A percentile compares a stretch with the other conserved stretches of the same genome.
Conservation (phyloP, 2,329 filamentous ascomycete species). For the Pseudogymnoascus verrucosus region DNA sequence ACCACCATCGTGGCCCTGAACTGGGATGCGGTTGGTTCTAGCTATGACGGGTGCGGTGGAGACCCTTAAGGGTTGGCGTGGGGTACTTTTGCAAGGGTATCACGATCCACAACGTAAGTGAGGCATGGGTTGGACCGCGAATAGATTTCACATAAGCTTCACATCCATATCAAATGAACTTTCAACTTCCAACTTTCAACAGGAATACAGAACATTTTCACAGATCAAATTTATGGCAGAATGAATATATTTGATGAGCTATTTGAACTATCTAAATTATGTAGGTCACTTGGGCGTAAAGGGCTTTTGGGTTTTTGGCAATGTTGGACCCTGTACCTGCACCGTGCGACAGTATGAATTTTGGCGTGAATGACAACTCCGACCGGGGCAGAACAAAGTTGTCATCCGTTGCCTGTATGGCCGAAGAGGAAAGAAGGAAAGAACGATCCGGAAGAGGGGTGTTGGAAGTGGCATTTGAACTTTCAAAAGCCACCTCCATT, state of each 20-base stretch:
- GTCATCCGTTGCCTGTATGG: background rate
- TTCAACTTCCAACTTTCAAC: background rate
- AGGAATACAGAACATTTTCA: background rate
- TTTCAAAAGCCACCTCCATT: background rate
- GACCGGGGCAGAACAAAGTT: background rate
- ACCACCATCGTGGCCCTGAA: background rate
- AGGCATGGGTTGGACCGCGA: background rate
- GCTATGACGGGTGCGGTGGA: background rate
- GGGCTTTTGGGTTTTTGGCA: background rate
- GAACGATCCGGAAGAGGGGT: background rate
- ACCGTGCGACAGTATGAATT: background rate
- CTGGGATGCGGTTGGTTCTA: background rate
- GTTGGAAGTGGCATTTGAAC: background rate
- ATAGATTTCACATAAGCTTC: background rate
- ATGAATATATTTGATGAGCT: background rate
- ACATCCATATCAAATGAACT: background rate
- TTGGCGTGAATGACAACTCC: background rate
- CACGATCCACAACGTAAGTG: background rate
- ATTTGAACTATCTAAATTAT: background rate
- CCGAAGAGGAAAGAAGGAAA: background rate
- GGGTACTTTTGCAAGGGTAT: background rate
- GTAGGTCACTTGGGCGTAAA: background rate
- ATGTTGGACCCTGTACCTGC: background rate
- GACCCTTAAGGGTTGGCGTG: background rate
- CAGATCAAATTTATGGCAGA: background rate